phyloP scores from a whole-genome alignment of 768 basidiomycete species.

The Pilatotrama ljubarskyi region DNA sequence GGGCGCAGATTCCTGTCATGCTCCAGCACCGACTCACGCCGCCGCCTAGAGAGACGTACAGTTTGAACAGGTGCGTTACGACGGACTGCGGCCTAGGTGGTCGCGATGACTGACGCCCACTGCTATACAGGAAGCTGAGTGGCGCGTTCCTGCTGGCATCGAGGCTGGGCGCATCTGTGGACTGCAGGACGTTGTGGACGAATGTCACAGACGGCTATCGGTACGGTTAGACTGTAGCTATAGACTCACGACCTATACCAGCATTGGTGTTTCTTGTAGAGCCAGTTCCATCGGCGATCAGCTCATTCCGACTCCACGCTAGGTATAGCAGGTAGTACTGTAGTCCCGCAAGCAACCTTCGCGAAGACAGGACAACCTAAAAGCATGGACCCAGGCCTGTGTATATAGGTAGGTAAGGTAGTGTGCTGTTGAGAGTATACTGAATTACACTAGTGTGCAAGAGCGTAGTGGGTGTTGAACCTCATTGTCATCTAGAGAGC shows the following conservation, averaged over 20 bases:
- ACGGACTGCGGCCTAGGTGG: neutral
- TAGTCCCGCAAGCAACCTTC: neutral
- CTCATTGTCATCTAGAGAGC: neutral
- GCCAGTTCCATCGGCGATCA: neutral
- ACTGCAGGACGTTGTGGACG: constrained; percentile 78
- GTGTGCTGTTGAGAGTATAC: constrained; percentile 21
- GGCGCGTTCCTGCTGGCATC: constrained; percentile 81
- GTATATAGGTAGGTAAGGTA: constrained; percentile 1
- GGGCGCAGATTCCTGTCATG: constrained; percentile 87
- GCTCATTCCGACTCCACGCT: too few relatives aligned
- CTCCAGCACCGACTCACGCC: constrained; percentile 85
- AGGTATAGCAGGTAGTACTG: neutral
- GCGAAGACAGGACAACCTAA: neutral
- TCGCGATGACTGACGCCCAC: neutral
- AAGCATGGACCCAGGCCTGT: too few relatives aligned
- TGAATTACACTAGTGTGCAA: constrained; percentile 18
- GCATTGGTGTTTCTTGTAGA: neutral
- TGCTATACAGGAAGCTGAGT: constrained; percentile 66
- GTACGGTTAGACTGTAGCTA: constrained; percentile 16
- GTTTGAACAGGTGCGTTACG: constrained; percentile 72
- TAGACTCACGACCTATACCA: too few relatives aligned
- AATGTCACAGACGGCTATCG: constrained; percentile 49
- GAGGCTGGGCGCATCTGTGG: constrained; percentile 69
- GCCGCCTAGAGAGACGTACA: constrained; percentile 93
- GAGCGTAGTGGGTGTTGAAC: constrained; percentile 20